Base-by-base conservation (phyloP, 352 stramenopile species). In the Phytopythium chamaehyphon region DNA sequence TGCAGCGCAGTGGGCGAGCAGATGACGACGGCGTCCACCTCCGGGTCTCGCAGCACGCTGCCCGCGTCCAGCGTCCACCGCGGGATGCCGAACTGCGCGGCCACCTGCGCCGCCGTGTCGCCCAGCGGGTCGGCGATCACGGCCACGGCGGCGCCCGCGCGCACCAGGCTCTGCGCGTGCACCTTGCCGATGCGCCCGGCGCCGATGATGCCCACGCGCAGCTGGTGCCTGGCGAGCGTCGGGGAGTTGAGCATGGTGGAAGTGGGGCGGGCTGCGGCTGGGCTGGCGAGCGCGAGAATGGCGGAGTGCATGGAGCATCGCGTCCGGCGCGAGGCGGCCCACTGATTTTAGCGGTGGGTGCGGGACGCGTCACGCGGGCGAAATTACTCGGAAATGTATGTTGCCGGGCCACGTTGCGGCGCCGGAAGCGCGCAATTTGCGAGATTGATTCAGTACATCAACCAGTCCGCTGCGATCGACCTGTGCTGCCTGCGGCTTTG, bases 11-110 rank as follows among this genome's bases (percentile, higher is more conserved):
- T 98, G 6, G 95, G 95, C 14, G 93, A 98, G 68, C 95, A 98
- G 71, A 98, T 98, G 76, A 96, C 86, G 15, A 98, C 91, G 16
- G 93, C 95, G 67, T 98, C 90, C 36, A 98, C 86, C 11, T 96
- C 86, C 1, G 90, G 88, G 57, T 98, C 76, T 8, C 73, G 79
- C 54, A 98, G 93, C 6, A 98, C 79, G n/a, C 98, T 90, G 42
- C 91, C 90, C 3, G 84, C 73, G 61, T 76, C 53, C 19, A 71
- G 69, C n/a, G 81, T 85, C 71, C 77, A 88, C 22, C 78, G 72
- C 21, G 71, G 63, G 40, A 50, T 50, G 22, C 44, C 12, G 46
- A 40, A 53, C 11, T 42, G 47, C 33, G 47, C 47, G 36, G 47
- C 47, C 11, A 42, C 12, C 8, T n/a, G 3, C 15, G 24, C 22